Evolutionary conservation across 2,329 filamentous ascomycete species (phyloP).

Genomic region (Ophiostoma ips): DNA sequence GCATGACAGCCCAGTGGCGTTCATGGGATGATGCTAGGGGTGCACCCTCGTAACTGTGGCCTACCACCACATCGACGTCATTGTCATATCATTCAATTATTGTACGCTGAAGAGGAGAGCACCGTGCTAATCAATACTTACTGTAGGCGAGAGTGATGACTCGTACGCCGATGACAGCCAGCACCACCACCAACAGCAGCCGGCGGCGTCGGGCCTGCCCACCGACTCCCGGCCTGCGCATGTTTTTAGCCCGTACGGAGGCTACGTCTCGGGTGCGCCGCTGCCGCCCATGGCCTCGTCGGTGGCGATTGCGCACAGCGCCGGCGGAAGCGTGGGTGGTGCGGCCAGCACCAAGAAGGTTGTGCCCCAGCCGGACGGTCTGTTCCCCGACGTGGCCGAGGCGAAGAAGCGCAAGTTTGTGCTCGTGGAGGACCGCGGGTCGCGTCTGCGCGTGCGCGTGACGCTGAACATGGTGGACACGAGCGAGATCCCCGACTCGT

Average conservation of each 20-base stretch:
- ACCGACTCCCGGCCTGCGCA: slow-evolving; percentile 60
- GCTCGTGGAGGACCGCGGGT: slow-evolving; percentile 77
- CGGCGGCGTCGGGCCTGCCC: background rate
- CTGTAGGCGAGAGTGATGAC: slow-evolving; percentile 9
- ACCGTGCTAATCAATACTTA: background rate
- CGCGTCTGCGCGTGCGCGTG: slow-evolving; percentile 76
- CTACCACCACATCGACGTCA: background rate
- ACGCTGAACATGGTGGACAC: slow-evolving; percentile 89
- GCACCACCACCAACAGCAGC: slow-evolving; percentile 7
- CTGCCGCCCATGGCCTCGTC: slow-evolving; percentile 36
- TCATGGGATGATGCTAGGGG: background rate
- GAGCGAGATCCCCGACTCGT: slow-evolving; percentile 90
- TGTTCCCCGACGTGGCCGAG: slow-evolving; percentile 81
- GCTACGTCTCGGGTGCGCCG: slow-evolving; percentile 44
- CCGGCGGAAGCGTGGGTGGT: slow-evolving; percentile 20
- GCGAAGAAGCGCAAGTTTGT: slow-evolving; percentile 94
- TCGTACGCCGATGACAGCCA: slow-evolving; percentile 10
- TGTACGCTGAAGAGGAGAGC: too few relatives aligned
- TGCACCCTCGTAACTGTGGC: too few relatives aligned
- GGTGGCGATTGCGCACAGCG: slow-evolving; percentile 51
- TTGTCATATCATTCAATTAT: too few relatives aligned
- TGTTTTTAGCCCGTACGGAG: slow-evolving; percentile 55
- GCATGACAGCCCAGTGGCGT: too few relatives aligned
- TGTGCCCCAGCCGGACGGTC: slow-evolving; percentile 47
- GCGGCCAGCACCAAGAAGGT: slow-evolving; percentile 27